These are phyloP conservation scores for Aspergillus fumigatus DNA, from an alignment of 2,329 filamentous ascomycete species.

Conservation along the genomic window DNA sequence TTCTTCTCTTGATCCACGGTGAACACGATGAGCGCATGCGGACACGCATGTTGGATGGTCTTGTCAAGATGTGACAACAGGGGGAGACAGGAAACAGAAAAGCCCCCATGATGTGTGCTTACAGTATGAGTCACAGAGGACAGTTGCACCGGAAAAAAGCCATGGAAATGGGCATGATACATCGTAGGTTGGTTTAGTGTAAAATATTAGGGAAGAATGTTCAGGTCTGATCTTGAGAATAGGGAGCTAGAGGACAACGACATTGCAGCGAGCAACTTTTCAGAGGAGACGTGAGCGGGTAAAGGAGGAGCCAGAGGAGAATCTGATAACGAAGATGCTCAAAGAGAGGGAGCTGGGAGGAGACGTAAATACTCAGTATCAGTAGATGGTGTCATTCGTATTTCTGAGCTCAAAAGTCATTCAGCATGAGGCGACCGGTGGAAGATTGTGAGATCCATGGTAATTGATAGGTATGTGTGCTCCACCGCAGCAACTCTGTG, in stretches of 20 bases:
- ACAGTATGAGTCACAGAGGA: slow-evolving; percentile 2
- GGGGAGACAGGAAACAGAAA: slow-evolving; percentile 7
- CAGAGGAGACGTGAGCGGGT: neutral
- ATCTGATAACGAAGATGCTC: neutral
- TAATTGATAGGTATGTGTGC: slow-evolving; percentile 21
- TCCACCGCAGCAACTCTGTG: slow-evolving; percentile 23
- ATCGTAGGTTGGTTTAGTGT: slow-evolving; percentile 6
- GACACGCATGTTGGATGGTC: slow-evolving; percentile 12
- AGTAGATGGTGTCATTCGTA: slow-evolving; percentile 9
- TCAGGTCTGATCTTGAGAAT: slow-evolving; percentile 1
- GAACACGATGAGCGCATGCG: neutral
- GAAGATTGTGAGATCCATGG: slow-evolving; percentile 15
- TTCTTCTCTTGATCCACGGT: slow-evolving; percentile 1
- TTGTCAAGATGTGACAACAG: slow-evolving; percentile 10
- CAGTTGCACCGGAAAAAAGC: slow-evolving; percentile 8
- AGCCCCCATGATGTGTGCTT: slow-evolving; percentile 12
- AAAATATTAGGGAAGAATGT: slow-evolving; percentile 3
- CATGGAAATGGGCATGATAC: slow-evolving; percentile 11
- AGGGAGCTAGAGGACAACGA: slow-evolving; percentile 1
- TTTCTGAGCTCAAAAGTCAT: slow-evolving; percentile 17
- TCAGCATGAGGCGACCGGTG: slow-evolving; percentile 13
- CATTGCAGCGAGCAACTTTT: slow-evolving; percentile 9
- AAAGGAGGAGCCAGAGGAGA: neutral
- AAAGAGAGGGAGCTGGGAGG: neutral
- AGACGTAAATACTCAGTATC: neutral